Conservation (phyloP, 306 rosid species). For the Fagus sylvatica region DNA sequence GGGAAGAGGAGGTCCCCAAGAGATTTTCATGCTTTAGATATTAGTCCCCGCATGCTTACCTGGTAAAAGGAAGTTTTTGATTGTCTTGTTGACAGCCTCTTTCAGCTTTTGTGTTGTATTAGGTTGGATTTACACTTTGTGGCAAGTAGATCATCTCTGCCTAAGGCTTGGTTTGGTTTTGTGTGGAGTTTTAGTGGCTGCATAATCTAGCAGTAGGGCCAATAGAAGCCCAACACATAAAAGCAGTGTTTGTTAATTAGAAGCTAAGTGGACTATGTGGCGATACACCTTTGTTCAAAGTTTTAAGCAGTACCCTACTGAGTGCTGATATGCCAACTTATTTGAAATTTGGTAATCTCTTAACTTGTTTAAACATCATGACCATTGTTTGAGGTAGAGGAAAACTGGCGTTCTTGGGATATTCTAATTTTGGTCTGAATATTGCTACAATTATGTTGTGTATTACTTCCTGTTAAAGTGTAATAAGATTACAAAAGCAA, state of each 20-base stretch:
- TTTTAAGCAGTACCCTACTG: background rate
- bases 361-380: background rate
- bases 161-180: background rate
- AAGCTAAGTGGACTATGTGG: background rate
- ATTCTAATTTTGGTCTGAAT: background rate
- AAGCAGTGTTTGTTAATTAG: background rate
- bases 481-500: background rate
- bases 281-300: background rate
- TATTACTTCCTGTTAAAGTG: background rate
- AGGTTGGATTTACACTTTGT: background rate
- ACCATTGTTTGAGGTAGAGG: background rate
- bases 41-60: background rate
- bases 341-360: background rate
- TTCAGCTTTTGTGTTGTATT: background rate
- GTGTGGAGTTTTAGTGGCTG: background rate
- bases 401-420: background rate
- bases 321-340: conserved; percentile 1
- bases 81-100: background rate
- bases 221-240: background rate
- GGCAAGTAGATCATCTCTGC: background rate
- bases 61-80: background rate
- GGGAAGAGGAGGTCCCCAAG: background rate
- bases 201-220: background rate
- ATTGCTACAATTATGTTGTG: background rate
- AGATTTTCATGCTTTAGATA: background rate